Percentiles rank a stretch among this genome's conserved stretches.
These are phyloP conservation scores for Nectriaceae sp. DNA, from an alignment of 2,329 filamentous ascomycete genomes.

Conservation along the genomic window DNA sequence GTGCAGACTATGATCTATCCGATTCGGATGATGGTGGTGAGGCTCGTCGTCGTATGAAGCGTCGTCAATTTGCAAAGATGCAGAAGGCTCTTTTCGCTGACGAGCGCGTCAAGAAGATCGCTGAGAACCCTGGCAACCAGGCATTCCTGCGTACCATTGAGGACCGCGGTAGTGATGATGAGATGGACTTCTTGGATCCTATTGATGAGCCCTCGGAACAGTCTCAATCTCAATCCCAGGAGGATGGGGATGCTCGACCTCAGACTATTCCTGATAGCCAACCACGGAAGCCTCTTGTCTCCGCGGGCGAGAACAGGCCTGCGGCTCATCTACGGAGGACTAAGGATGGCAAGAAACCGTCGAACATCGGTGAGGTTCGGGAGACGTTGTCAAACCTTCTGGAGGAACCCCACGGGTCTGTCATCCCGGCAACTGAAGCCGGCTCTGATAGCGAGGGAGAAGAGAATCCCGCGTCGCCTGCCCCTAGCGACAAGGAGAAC, in stretches of 20 bases:
- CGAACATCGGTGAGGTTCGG: conserved; percentile 77
- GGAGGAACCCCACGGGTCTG: conserved; percentile 61
- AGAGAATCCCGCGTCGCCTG: conserved; percentile 20
- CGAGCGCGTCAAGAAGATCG: conserved; percentile 88
- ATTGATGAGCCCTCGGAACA: conserved; percentile 32
- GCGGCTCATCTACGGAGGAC: conserved; percentile 65
- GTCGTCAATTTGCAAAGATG: conserved; percentile 88
- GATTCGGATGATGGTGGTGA: conserved; percentile 90
- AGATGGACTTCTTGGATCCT: conserved; percentile 72
- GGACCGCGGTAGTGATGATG: conserved; percentile 74
- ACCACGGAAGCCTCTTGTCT: conserved; percentile 41
- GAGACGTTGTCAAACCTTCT: conserved; percentile 82
- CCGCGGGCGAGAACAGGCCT: conserved; percentile 48
- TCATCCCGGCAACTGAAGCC: conserved; percentile 47
- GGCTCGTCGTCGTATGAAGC: conserved; percentile 76
- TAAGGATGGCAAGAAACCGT: conserved; percentile 64
- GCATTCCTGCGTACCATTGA: conserved; percentile 92
- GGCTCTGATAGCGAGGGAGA: conserved; percentile 46
- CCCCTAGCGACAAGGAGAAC: conserved; percentile 54
- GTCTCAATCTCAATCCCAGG: conserved; percentile 37
- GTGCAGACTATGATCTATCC: conserved; percentile 79
- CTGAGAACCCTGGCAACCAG: conserved; percentile 82
- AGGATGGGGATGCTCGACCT: conserved; percentile 30
- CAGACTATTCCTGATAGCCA: conserved; percentile 55
- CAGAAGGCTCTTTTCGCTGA: conserved; percentile 84